Conservation (phyloP, 2,329 filamentous ascomycete genomes). For the Elsinoe arachidis region DNA sequence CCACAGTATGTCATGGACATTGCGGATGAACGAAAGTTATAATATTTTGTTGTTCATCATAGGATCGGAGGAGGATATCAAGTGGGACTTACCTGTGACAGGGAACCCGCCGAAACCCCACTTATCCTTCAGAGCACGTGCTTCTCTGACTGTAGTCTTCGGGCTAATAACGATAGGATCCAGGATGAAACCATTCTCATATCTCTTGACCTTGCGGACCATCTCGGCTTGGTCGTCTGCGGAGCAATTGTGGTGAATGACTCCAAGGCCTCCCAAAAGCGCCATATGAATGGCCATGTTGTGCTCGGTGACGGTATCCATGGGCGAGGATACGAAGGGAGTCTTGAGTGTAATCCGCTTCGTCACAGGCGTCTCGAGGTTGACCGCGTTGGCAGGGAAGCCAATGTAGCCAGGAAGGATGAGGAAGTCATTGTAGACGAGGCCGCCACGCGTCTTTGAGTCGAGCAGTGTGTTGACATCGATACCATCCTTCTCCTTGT, state of each 20-base stretch:
- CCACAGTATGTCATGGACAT: constrained; percentile 46
- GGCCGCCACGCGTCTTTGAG: constrained; percentile 80
- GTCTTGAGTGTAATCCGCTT: constrained; percentile 95
- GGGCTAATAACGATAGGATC: constrained; percentile 89
- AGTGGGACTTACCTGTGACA: constrained; percentile 72
- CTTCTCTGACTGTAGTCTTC: constrained; percentile 81
- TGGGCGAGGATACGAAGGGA: constrained; percentile 92
- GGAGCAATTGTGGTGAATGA: constrained; percentile 99
- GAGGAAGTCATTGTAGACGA: constrained; percentile 99
- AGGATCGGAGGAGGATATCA: constrained; percentile 29
- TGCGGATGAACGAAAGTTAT: constrained; percentile 99
- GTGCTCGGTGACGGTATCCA: constrained; percentile 99
- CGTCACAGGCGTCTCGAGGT: constrained; percentile 83
- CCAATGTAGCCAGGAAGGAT: constrained; percentile 93
- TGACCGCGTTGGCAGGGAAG: constrained; percentile 86
- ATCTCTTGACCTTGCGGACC: constrained; percentile 98
- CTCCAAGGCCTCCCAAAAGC: constrained; percentile 76
- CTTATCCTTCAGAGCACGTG: constrained; percentile 86
- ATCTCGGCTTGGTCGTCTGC: constrained; percentile 94
- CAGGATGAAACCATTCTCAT: constrained; percentile 97
- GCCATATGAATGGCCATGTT: constrained; percentile 99
- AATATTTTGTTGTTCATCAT: constrained; percentile 68
- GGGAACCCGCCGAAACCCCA: constrained; percentile 99
- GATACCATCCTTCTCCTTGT: constrained; percentile 74
- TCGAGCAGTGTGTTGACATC: constrained; percentile 80